Percentiles rank a stretch among this genome's conserved stretches.
These are phyloP conservation scores for Fraxinus albicans DNA, from an alignment of 305 asterid genomes.

Conservation along the genomic window DNA sequence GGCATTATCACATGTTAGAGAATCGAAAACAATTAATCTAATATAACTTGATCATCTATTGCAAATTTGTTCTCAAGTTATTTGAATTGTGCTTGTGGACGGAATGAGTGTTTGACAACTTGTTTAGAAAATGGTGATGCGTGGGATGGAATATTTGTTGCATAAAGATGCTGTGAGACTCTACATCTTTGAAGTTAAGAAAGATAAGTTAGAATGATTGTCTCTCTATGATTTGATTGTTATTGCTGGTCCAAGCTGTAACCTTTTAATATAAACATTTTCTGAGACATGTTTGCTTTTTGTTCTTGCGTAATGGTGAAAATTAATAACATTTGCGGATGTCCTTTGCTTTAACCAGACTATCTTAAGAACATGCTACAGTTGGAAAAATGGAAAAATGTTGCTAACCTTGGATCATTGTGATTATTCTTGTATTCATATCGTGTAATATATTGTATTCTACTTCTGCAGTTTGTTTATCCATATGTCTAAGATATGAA, in stretches of 20 bases:
- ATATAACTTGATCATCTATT: neutral
- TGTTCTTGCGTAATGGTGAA: constrained; percentile 5
- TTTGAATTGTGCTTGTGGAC: neutral
- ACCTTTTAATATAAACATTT: neutral
- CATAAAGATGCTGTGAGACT: neutral
- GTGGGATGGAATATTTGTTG: neutral
- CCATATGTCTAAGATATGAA: constrained; percentile 18
- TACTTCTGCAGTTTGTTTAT: constrained; percentile 10
- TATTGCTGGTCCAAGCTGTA: neutral
- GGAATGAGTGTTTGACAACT: neutral
- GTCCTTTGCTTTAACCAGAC: neutral
- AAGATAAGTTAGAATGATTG: neutral
- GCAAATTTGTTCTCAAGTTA: neutral
- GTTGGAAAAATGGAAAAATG: constrained; percentile 6
- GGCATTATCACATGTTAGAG: constrained; percentile 3
- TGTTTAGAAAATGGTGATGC: neutral
- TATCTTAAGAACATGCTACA: neutral
- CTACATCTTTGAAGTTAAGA: neutral
- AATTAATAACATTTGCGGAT: neutral
- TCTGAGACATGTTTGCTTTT: constrained; percentile 4
- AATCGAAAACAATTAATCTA: neutral
- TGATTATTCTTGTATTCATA: neutral
- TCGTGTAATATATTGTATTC: neutral
- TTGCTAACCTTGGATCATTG: constrained; percentile 2
- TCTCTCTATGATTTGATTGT: neutral